Evolutionary conservation across 2,329 filamentous ascomycete genomes (phyloP).

Genomic region (Peltaster fructicola): DNA sequence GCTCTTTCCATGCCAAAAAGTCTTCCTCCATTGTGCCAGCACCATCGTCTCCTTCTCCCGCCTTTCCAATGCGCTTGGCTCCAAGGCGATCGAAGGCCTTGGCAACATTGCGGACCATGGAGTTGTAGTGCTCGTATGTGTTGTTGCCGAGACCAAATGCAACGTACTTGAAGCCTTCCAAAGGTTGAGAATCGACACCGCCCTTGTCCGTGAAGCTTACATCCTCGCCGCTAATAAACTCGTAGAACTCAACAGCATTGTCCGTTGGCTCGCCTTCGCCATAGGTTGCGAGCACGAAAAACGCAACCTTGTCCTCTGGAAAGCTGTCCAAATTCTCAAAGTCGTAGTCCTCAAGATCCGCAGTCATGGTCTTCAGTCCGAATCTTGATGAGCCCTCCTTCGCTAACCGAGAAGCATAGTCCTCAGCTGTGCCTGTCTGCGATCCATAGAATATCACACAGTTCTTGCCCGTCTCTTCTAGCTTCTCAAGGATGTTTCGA

Average conservation of each 20-base stretch:
- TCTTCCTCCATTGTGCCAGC: constrained; percentile 99
- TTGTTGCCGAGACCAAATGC: constrained; percentile 96
- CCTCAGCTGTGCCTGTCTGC: constrained; percentile 94
- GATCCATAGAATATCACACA: constrained; percentile 98
- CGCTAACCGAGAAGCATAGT: constrained; percentile 87
- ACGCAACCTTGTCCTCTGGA: constrained; percentile 74
- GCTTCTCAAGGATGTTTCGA: constrained; percentile 83
- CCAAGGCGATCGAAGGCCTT: constrained; percentile 66
- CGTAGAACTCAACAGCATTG: constrained; percentile 97
- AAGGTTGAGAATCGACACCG: constrained; percentile 45
- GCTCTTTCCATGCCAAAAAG: constrained; percentile 97
- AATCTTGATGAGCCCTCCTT: constrained; percentile 97
- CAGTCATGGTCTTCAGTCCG: constrained; percentile 94
- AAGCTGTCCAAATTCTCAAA: constrained; percentile 83
- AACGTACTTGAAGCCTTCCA: constrained; percentile 78
- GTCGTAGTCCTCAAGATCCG: constrained; percentile 94
- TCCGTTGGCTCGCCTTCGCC: constrained; percentile 97
- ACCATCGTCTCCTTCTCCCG: constrained; percentile 92
- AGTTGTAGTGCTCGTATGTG: constrained; percentile 99
- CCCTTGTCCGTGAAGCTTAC: constrained; percentile 58
- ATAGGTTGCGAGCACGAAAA: constrained; percentile 94
- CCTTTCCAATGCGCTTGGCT: constrained; percentile 64
- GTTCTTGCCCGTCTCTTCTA: constrained; percentile 91
- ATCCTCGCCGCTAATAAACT: constrained; percentile 76
- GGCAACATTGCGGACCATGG: constrained; percentile 87